Conservation (phyloP, 345 rosid genomes). For the Gossypium anomalum region DNA sequence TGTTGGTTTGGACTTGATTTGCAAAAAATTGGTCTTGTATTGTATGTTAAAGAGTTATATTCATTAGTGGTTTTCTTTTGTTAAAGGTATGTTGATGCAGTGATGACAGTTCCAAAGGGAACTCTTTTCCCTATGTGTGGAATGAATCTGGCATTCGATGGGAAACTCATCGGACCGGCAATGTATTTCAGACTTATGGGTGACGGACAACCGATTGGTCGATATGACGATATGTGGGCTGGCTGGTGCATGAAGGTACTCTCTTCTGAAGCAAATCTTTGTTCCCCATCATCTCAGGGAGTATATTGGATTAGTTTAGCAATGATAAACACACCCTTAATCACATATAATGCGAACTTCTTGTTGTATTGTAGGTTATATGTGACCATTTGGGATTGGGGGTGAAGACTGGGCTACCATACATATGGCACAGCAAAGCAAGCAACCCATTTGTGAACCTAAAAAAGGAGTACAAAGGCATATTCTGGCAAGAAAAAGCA, state of each 20-base stretch:
- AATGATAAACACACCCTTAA: background rate
- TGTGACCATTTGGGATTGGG: slow-evolving; percentile 84
- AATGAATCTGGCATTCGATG: slow-evolving; percentile 34
- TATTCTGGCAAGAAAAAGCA: slow-evolving; percentile 89
- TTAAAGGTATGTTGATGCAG: slow-evolving; percentile 29
- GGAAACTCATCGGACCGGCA: slow-evolving; percentile 36
- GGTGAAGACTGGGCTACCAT: slow-evolving; percentile 82
- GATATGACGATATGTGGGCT: slow-evolving; percentile 39
- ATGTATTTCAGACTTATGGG: slow-evolving; percentile 43
- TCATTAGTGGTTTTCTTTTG: background rate
- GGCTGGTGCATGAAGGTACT: slow-evolving; percentile 38
- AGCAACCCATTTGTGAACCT: slow-evolving; percentile 89
- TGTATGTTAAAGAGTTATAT: background rate
- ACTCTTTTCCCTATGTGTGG: slow-evolving; percentile 36
- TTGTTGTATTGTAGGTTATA: slow-evolving; percentile 42
- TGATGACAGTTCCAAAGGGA: slow-evolving; percentile 35
- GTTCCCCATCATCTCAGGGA: background rate
- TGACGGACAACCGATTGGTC: slow-evolving; percentile 34
- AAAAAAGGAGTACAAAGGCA: slow-evolving; percentile 87
- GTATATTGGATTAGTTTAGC: no score
- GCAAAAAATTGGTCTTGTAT: background rate
- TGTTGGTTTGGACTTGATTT: background rate
- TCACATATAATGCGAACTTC: background rate
- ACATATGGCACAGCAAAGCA: slow-evolving; percentile 92
- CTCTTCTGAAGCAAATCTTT: background rate